Evolutionary conservation across 1,284 basidiomycete genomes (phyloP), one percentile per base, ranked within the genome.

Genomic region (Malassezia sympodialis): DNA sequence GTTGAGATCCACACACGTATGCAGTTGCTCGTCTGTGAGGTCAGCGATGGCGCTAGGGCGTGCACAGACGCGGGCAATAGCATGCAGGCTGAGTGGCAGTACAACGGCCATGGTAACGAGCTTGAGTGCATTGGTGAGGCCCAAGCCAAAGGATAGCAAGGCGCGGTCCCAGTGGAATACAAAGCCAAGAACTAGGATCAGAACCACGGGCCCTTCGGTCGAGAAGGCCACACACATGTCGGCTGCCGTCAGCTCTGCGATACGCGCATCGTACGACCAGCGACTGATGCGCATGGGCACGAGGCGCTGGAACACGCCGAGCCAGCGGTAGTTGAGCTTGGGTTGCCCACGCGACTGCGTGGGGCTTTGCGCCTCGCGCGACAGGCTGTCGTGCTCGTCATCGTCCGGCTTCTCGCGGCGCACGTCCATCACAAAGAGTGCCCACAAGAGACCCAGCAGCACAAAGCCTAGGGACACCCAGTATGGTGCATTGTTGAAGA

Each of bases 401-500:
- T 23, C 5, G 17, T 23, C n/a, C n/a, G 14, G 7, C 45, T 43
- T 14, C 1, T 6, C 14, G 14, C n/a, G 12, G 6, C 8, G 11
- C 26, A 56, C 49, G 8, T 32, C 8, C n/a, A 51, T 26, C 4
- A 27, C 45, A 23, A 49, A 35, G 12, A 39, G 10, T 2, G 42
- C 14, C 49, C 49, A 52, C 1, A 48, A 4, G 15, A 48, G 31
- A 8, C 49, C 49, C 12, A 57, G 28, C n/a, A 42, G 14, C 23
- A 44, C 30, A 34, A 51, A 32, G 23, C 34, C n/a, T 12, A 57
- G 28, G 4, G 49, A 35, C 8, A 57, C 28, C 55, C 49, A 52
- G 47, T 57, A 57, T 5, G 55, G 40, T n/a, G 55, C 45, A 14
- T 51, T 57, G 35, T 57, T 57, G 30, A 57, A 57, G 17, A 57